Conservation (phyloP, 2,329 filamentous ascomycete species). For the Penicillium crustosum region DNA sequence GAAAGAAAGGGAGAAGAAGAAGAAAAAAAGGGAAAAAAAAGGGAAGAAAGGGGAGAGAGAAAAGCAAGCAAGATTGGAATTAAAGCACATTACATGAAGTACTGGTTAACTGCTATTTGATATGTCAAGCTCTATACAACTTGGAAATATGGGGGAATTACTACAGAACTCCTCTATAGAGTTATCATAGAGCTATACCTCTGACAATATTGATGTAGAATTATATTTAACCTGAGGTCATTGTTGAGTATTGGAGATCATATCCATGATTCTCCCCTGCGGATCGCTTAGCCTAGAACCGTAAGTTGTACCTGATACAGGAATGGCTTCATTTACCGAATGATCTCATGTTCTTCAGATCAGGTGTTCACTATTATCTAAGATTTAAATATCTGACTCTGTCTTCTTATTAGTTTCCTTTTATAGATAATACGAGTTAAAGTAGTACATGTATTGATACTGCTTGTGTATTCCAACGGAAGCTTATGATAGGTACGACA, state of each 20-base stretch:
- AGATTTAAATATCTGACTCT: neutral
- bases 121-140: slow-evolving; percentile 2
- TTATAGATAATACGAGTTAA: neutral
- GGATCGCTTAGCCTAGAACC: neutral
- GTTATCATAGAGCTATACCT: neutral
- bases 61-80: slow-evolving; percentile 24
- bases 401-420: neutral
- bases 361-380: neutral
- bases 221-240: neutral
- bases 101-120: neutral
- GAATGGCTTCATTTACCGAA: neutral
- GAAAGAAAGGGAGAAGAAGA: slow-evolving; percentile 10
- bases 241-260: neutral
- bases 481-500: neutral
- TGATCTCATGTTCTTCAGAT: neutral
- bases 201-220: neutral
- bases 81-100: slow-evolving; percentile 3
- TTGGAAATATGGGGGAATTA: neutral
- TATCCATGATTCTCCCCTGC: neutral
- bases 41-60: slow-evolving; percentile 29
- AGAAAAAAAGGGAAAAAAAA: slow-evolving; percentile 14
- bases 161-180: neutral
- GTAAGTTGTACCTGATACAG: slow-evolving; percentile 1
- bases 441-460: neutral
- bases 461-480: neutral